These are phyloP conservation scores for Terfezia claveryi DNA, from an alignment of 495 filamentous ascomycete species.

Conservation along the genomic window DNA sequence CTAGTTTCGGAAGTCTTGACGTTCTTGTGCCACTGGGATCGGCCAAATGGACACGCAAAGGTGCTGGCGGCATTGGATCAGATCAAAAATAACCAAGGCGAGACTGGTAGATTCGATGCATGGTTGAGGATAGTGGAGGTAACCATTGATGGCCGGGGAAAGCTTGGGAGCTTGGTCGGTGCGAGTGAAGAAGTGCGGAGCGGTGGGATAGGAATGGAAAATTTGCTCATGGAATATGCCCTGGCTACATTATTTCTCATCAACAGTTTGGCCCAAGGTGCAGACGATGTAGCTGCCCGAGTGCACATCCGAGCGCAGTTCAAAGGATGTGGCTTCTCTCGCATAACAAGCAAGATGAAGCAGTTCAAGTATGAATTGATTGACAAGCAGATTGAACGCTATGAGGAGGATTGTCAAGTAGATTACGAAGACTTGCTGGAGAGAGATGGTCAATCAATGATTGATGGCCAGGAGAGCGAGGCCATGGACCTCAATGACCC, in stretches of 20 bases:
- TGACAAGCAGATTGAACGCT: slow-evolving; percentile 92
- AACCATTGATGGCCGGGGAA: slow-evolving; percentile 85
- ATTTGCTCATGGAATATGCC: slow-evolving; percentile 95
- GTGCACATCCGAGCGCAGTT: slow-evolving; percentile 93
- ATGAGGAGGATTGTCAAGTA: slow-evolving; percentile 81
- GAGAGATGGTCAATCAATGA: slow-evolving; percentile 68
- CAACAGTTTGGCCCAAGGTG: slow-evolving; percentile 90
- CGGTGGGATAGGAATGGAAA: slow-evolving; percentile 97
- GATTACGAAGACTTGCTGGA: slow-evolving; percentile 96
- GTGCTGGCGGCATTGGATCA: slow-evolving; percentile 84
- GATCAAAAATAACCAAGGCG: slow-evolving; percentile 69
- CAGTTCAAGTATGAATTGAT: slow-evolving; percentile 95
- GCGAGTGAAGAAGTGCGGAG: slow-evolving; percentile 93
- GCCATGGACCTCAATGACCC: slow-evolving; percentile 90
- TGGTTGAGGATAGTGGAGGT: slow-evolving; percentile 99
- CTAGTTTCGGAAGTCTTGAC: slow-evolving; percentile 91
- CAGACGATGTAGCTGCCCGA: slow-evolving; percentile 75
- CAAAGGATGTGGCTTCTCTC: slow-evolving; percentile 83
- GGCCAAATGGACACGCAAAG: slow-evolving; percentile 72
- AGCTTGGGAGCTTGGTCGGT: slow-evolving; percentile 94
- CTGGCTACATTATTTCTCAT: slow-evolving; percentile 85
- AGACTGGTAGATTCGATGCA: slow-evolving; percentile 90
- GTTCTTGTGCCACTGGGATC: slow-evolving; percentile 85
- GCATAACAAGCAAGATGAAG: slow-evolving; percentile 92
- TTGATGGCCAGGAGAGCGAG: slow-evolving; percentile 75